Evolutionary conservation across 2,329 filamentous ascomycete species (phyloP).

Genomic region (Verticillium nonalfalfae): DNA sequence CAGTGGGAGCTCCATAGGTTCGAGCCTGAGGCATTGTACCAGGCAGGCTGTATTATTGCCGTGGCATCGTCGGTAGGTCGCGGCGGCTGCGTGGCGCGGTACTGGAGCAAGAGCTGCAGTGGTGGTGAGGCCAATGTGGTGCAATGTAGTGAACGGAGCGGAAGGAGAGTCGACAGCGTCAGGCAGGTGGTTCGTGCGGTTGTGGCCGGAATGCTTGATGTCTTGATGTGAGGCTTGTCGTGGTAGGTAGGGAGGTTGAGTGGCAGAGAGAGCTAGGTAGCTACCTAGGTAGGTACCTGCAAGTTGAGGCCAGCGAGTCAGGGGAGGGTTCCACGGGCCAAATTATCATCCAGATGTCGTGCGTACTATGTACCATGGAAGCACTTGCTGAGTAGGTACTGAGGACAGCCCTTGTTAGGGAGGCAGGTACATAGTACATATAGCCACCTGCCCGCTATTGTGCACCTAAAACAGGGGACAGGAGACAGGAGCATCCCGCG

Average conservation of each 20-base stretch:
- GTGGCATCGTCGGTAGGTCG: neutral
- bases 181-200: neutral
- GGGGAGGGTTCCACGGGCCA: neutral
- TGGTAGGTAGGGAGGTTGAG: neutral
- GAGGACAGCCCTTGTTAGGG: too few species aligned
- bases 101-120: neutral
- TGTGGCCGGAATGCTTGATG: neutral
- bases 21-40: conserved; percentile 13
- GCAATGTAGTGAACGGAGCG: neutral
- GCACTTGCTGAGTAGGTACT: too few species aligned
- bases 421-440: too few species aligned
- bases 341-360: neutral
- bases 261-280: too few species aligned
- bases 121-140: neutral
- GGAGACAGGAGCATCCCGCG: neutral
- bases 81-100: neutral
- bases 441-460: neutral
- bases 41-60: conserved; percentile 8
- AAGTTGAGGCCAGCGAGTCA: neutral
- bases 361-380: too few species aligned
- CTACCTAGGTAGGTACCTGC: too few species aligned
- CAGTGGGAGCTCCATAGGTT: conserved; percentile 10
- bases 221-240: neutral
- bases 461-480: neutral
- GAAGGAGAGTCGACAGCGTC: neutral